Evolutionary conservation across 23 red algal species (phyloP).

Genomic region (Gracilaria gracilis): DNA sequence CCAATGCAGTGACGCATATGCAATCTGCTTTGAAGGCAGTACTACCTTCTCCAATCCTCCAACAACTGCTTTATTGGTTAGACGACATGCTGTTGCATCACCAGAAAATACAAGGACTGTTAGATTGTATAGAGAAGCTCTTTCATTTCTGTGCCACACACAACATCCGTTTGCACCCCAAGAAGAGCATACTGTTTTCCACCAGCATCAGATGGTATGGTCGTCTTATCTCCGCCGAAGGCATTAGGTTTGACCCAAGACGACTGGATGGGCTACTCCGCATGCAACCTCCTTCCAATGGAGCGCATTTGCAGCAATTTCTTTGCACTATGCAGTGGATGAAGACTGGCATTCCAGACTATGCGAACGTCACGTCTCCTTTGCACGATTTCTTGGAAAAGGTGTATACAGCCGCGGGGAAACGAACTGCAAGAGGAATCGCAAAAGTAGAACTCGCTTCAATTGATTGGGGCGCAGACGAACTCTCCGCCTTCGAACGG

Average conservation of each 20-base stretch:
- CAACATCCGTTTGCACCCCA: slow-evolving; percentile 8
- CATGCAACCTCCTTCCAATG: not conserved
- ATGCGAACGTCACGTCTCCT: not conserved
- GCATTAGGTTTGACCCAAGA: not conserved
- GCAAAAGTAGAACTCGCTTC: not conserved
- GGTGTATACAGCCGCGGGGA: not conserved
- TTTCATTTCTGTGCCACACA: not conserved
- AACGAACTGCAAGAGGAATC: not conserved
- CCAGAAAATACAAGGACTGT: not conserved
- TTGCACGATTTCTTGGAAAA: not conserved
- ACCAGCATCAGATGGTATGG: slow-evolving; percentile 7
- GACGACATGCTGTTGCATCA: not conserved
- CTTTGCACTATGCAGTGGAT: not conserved
- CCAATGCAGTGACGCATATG: slow-evolving; percentile 17
- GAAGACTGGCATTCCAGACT: not conserved
- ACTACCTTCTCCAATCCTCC: not conserved
- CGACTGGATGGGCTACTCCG: not conserved
- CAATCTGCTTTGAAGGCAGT: slow-evolving; percentile 5
- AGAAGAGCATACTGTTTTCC: slow-evolving; percentile 25
- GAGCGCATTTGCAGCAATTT: slow-evolving; percentile 10
- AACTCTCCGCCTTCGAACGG: no score
- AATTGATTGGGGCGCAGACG: no score
- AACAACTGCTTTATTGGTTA: not conserved
- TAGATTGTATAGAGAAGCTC: not conserved
- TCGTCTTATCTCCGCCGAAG: not conserved